phyloP scores from a whole-genome alignment of 169 alveolate species.

The Fabrea salina region DNA sequence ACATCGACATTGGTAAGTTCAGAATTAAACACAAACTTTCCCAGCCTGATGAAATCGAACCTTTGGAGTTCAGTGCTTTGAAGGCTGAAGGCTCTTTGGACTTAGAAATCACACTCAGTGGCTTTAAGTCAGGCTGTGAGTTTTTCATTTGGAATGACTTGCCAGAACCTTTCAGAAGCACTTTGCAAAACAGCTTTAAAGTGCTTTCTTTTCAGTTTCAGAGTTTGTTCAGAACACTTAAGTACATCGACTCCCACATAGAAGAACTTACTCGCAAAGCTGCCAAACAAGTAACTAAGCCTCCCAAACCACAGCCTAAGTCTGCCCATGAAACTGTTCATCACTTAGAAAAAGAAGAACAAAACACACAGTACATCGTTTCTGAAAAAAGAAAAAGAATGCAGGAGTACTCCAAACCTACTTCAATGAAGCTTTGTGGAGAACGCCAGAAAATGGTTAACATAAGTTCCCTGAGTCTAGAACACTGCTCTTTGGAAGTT shows the following conservation, averaged over 20 bases:
- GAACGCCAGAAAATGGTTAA: too few species aligned
- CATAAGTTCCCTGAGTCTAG: too few species aligned
- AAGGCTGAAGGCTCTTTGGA: neutral
- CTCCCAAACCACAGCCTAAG: neutral
- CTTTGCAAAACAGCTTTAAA: neutral
- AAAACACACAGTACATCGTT: neutral
- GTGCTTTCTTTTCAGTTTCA: neutral
- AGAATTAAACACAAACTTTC: constrained; percentile 9
- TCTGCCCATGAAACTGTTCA: neutral
- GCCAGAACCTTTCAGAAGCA: neutral
- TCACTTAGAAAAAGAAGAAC: neutral
- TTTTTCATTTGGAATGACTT: neutral
- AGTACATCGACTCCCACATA: constrained; percentile 1
- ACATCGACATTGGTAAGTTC: neutral
- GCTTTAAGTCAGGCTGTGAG: neutral
- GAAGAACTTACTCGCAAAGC: neutral
- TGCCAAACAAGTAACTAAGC: neutral
- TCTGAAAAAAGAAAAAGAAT: neutral
- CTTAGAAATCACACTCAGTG: neutral
- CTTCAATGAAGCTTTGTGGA: too few species aligned
- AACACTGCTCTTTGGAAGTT: too few species aligned
- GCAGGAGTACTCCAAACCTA: neutral
- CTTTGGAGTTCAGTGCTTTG: neutral
- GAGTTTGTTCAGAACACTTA: neutral
- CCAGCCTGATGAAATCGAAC: neutral